These are phyloP conservation scores for Aspergillus terreus DNA, from an alignment of 2,329 filamentous ascomycete species.

Conservation along the genomic window DNA sequence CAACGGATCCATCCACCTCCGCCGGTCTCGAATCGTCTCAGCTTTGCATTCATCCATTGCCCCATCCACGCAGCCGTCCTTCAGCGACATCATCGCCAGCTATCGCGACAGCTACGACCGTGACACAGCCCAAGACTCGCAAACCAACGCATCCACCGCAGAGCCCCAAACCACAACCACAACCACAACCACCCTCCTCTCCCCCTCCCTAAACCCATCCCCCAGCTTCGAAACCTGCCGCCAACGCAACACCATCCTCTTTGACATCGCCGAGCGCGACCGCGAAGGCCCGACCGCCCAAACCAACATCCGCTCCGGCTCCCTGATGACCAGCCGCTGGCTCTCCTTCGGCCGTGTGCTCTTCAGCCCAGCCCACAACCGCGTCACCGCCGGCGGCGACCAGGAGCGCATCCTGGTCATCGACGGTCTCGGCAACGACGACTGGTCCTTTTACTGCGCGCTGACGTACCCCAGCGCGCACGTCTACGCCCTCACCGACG, in stretches of 20 bases:
- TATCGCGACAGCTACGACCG: constrained; percentile 38
- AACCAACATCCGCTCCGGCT: constrained; percentile 48
- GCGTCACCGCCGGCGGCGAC: constrained; percentile 34
- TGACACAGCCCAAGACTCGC: constrained; percentile 18
- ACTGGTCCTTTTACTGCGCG: constrained; percentile 52
- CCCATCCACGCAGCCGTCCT: constrained; percentile 51
- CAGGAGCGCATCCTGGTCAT: constrained; percentile 46
- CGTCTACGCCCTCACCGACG: constrained; percentile 42
- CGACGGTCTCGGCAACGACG: constrained; percentile 49
- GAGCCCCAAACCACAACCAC: constrained; percentile 9
- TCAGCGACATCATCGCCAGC: constrained; percentile 52
- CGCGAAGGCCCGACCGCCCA: constrained; percentile 39
- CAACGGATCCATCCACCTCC: constrained; percentile 38
- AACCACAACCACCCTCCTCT: constrained; percentile 20
- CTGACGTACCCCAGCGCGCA: constrained; percentile 45
- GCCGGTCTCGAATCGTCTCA: constrained; percentile 50
- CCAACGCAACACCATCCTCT: constrained; percentile 30
- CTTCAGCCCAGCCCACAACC: constrained; percentile 48
- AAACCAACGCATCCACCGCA: constrained; percentile 17
- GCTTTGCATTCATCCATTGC: constrained; percentile 48
- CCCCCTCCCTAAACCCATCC: constrained; percentile 19
- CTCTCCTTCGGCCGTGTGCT: constrained; percentile 49
- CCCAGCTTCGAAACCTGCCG: constrained; percentile 27
- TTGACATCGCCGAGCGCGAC: constrained; percentile 41
- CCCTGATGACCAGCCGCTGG: constrained; percentile 50